Base-by-base conservation (phyloP, 2,329 filamentous ascomycete genomes). In the Raffaelea deltoideospora region DNA sequence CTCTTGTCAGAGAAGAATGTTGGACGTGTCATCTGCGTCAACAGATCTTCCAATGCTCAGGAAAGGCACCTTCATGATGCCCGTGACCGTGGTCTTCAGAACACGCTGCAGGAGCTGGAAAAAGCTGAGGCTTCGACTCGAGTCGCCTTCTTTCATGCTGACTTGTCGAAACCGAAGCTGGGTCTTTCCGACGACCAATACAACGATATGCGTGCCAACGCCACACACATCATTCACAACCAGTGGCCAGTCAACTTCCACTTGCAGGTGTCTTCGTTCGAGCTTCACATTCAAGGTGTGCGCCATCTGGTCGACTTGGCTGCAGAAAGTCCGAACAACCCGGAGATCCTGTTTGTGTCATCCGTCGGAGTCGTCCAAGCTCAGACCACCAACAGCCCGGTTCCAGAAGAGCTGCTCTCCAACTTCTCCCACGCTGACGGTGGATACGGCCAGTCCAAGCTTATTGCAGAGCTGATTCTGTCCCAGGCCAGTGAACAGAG, bases 201-300 rank as follows among this genome's bases (percentile, higher is more conserved):
- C 49, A 30, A 53, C 29, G 46, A 54, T 2, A 47, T 68, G 1
- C 48, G 61, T 4, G 34, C 47, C 8, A 51, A 60, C 1, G 56
- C 56, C 0, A 63, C 67, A 36, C 56, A 58, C 13, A 51, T 71
- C 15, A 61, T 69, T 37, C 69, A 73, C 50, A 71, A 67, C 43
- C 65, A 67, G 7, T 71, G 65, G 63, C 63, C 62, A 0, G 69
- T 73, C 50, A 67, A 69, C 48, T 67, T 64, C 47, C 69, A 65
- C 47, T 58, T 69, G 15, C 50, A 59, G 0, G 41, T 70, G 7
- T 52, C 57, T 19, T 65, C 59, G 0, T 73, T 72, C 38, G 61
- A 65, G 44, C 55, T 61, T 0, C 61, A 70, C 42, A 59, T 73
- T 29, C 54, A 59, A 3, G 60, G 63, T 4, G 59, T 73, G 35